A percentile compares a stretch with the other conserved stretches of the same genome.
phyloP scores from a whole-genome alignment of 768 basidiomycete species.

The Tylopilus sp. region DNA sequence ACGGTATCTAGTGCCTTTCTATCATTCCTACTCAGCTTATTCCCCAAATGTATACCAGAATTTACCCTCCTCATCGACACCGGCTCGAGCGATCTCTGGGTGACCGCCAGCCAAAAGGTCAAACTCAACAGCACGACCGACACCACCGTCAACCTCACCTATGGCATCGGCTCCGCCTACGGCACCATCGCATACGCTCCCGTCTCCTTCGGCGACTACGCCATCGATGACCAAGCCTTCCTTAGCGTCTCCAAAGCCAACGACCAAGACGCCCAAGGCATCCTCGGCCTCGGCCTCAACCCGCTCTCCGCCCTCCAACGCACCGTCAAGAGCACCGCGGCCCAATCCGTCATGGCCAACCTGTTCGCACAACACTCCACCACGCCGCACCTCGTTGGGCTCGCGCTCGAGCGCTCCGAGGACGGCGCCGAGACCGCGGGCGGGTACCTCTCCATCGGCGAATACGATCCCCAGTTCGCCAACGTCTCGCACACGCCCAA shows the following conservation, averaged over 20 bases:
- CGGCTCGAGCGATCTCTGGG: constrained; percentile 32
- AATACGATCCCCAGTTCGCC: constrained; percentile 35
- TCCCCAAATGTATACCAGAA: constrained; percentile 14
- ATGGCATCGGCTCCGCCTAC: constrained; percentile 37
- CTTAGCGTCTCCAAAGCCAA: constrained; percentile 19
- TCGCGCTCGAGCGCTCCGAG: constrained; percentile 40
- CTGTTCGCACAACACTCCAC: constrained; percentile 35
- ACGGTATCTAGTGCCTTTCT: constrained; percentile 14
- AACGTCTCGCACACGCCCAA: constrained; percentile 30
- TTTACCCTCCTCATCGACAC: constrained; percentile 29
- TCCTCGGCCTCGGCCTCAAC: constrained; percentile 27
- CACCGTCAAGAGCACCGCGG: constrained; percentile 8
- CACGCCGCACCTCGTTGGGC: constrained; percentile 38
- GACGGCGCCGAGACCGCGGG: constrained; percentile 40
- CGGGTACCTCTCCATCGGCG: constrained; percentile 42
- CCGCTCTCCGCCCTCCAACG: constrained; percentile 23
- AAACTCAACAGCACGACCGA: constrained; percentile 30
- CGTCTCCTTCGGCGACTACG: constrained; percentile 35
- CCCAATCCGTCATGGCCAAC: constrained; percentile 37
- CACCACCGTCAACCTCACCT: constrained; percentile 30
- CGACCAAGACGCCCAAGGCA: constrained; percentile 18
- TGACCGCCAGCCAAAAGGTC: constrained; percentile 18
- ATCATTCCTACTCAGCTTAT: not conserved
- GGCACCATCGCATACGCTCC: constrained; percentile 36
- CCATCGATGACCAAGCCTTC: constrained; percentile 27